Evolutionary conservation across 1,139 yeast species (phyloP).

Genomic region (Protomyces lactucae-debilis): DNA sequence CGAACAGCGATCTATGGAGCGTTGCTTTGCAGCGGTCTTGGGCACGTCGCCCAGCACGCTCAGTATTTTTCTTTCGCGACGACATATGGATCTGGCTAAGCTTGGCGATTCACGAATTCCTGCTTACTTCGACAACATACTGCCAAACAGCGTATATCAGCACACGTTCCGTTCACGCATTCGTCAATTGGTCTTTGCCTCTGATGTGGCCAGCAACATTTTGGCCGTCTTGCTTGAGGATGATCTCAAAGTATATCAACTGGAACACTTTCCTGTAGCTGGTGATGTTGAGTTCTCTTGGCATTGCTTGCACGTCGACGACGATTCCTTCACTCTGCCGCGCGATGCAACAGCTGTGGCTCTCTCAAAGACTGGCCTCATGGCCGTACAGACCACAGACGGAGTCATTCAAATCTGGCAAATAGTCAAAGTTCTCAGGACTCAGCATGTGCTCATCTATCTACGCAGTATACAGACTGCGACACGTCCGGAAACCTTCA

Average conservation of each 20-base stretch:
- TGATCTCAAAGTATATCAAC: not conserved
- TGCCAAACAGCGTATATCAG: not conserved
- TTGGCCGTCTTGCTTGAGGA: not conserved
- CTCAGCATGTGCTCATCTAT: not conserved
- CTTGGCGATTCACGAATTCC: not conserved
- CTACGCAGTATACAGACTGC: not conserved
- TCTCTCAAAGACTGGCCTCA: not conserved
- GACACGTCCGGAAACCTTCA: not conserved
- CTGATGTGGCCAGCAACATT: not conserved
- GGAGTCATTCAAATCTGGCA: not conserved
- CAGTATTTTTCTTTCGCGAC: not conserved
- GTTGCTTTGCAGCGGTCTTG: not conserved
- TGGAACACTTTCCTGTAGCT: not conserved
- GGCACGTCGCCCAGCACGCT: not conserved
- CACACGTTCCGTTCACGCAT: not conserved
- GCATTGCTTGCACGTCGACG: not conserved
- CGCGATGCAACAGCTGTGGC: not conserved
- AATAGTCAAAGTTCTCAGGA: not conserved
- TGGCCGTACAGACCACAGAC: not conserved
- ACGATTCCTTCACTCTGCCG: not conserved
- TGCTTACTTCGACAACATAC: not conserved
- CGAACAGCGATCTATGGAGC: not conserved
- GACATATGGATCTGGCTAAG: not conserved
- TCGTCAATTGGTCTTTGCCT: not conserved
- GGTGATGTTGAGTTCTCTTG: not conserved